These are phyloP conservation scores for Termitomyces sp. DNA, from an alignment of 768 basidiomycete species.

Conservation along the genomic window DNA sequence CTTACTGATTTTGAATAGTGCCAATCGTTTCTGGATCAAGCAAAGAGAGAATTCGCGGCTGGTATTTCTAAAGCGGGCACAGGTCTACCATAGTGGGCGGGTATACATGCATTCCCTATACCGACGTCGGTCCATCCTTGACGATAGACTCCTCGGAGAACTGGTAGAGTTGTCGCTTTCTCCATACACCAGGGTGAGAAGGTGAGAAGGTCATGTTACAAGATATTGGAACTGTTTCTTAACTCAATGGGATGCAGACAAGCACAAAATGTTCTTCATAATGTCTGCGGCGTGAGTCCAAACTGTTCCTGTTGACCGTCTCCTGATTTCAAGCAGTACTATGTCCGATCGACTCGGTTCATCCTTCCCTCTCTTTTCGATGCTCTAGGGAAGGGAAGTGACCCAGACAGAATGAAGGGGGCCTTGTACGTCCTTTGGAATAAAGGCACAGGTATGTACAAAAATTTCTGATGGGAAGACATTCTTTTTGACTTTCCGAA, in stretches of 20 bases:
- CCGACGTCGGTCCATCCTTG: constrained; percentile 69
- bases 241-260: constrained; percentile 46
- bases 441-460: constrained; percentile 57
- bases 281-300: constrained; percentile 55
- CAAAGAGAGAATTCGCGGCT: constrained; percentile 77
- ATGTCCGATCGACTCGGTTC: constrained; percentile 66
- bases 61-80: constrained; percentile 74
- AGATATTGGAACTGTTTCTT: neutral
- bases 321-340: constrained; percentile 43
- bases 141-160: constrained; percentile 65
- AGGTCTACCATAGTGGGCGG: constrained; percentile 72
- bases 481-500: constrained; percentile 19
- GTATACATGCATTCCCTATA: constrained; percentile 76
- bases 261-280: constrained; percentile 63
- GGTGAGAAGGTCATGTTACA: constrained; percentile 36
- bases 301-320: neutral
- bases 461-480: neutral
- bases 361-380: constrained; percentile 58
- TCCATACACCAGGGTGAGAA: constrained; percentile 72
- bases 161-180: constrained; percentile 75
- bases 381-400: constrained; percentile 67
- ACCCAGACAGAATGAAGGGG: constrained; percentile 95
- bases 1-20: constrained; percentile 28
- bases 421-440: constrained; percentile 79
- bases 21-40: constrained; percentile 62